A percentile compares a stretch with the other conserved stretches of the same genome.
Evolutionary conservation across 2,329 filamentous ascomycete genomes (phyloP).

Genomic region (Scortechinia acanthostroma): DNA sequence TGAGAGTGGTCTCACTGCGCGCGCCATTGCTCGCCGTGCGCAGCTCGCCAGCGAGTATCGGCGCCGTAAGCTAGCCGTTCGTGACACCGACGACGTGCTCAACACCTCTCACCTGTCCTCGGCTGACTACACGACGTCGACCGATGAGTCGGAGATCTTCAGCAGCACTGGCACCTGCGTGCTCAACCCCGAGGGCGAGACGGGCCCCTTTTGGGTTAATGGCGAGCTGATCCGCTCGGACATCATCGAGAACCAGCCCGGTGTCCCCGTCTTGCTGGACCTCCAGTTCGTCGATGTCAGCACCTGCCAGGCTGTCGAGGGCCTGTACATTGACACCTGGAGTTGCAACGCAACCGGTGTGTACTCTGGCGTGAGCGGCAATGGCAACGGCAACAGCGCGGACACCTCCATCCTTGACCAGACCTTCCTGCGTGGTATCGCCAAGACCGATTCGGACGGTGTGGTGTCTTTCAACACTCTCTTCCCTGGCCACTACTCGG

Average conservation of each 20-base stretch:
- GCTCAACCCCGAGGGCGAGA: constrained; percentile 18
- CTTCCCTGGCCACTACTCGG: constrained; percentile 35
- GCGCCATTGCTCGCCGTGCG: constrained; percentile 12
- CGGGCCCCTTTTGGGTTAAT: constrained; percentile 25
- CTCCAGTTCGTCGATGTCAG: constrained; percentile 30
- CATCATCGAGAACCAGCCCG: constrained; percentile 22
- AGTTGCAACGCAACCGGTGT: constrained; percentile 32
- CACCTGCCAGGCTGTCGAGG: constrained; percentile 26
- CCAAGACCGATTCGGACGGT: constrained; percentile 28
- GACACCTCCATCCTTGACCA: constrained; percentile 27
- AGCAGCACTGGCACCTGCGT: constrained; percentile 9
- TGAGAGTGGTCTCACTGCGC: constrained; percentile 10
- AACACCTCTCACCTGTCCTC: constrained; percentile 1
- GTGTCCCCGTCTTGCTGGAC: constrained; percentile 27
- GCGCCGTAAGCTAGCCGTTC: neutral
- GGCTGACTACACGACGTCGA: neutral
- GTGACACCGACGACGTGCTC: neutral
- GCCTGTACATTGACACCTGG: constrained; percentile 15
- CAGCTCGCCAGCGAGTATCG: constrained; percentile 6
- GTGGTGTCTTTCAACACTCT: constrained; percentile 29
- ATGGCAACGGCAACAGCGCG: constrained; percentile 28
- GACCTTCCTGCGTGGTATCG: constrained; percentile 31
- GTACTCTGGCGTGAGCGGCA: constrained; percentile 34
- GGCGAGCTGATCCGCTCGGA: constrained; percentile 26
- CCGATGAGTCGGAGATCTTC: neutral